Conservation (phyloP, 78 protist genomes). For the Dictyostelium firmibasis region DNA sequence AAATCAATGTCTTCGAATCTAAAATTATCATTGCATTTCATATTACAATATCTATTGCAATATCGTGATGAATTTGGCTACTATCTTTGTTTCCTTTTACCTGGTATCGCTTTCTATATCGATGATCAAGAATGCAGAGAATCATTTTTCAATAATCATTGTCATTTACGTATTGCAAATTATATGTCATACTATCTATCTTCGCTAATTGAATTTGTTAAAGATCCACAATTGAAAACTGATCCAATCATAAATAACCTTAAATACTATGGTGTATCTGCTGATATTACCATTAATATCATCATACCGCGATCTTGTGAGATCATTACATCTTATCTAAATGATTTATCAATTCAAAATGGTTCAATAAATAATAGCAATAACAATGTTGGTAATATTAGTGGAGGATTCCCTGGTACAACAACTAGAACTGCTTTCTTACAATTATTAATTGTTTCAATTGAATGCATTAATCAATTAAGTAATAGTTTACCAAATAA, state of each 20-base stretch:
- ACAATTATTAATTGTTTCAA: neutral
- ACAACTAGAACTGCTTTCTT: neutral
- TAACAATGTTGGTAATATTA: neutral
- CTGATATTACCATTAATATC: neutral
- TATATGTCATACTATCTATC: neutral
- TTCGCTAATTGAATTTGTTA: neutral
- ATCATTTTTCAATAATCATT: neutral
- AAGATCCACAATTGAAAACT: neutral
- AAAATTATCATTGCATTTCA: neutral
- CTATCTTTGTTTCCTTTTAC: slow-evolving; percentile 23
- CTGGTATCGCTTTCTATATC: slow-evolving; percentile 18
- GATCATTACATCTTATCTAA: neutral
- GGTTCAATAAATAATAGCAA: neutral
- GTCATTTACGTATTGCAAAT: neutral
- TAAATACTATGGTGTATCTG: slow-evolving; percentile 10
- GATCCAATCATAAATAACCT: neutral
- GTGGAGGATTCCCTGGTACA: neutral
- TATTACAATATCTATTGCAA: neutral
- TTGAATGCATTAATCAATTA: neutral
- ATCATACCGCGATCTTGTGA: neutral
- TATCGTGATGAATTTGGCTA: slow-evolving; percentile 19
- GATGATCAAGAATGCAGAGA: neutral
- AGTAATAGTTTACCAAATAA: neutral
- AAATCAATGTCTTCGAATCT: neutral
- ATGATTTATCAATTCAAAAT: neutral